Base-by-base conservation (phyloP, 345 rosid genomes). In the Turritis glabra region DNA sequence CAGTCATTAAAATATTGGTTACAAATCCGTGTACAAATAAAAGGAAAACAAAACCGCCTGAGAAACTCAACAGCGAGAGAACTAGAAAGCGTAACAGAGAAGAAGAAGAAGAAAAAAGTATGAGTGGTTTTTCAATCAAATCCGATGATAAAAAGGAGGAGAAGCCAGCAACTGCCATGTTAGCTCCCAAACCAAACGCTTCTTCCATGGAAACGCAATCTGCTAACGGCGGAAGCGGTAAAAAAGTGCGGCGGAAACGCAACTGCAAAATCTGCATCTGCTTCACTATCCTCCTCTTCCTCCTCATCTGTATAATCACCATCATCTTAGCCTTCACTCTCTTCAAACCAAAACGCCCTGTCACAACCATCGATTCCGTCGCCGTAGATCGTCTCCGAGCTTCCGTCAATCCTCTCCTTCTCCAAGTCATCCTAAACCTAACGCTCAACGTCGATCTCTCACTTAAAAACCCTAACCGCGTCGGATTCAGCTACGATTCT, bases 401-500 rank as follows among this genome's bases (percentile, higher is more conserved):
- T 41, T 67, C 84, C 38, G 3, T 89, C 2, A 84, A 83, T 81
- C 0, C 19, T 0, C 26, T 71, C 14, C 61, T 67, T 1, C 3
- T 85, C 21, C 63, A 37, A 14, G 84, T 79, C 27, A 0, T 68
- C 37, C 50, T 95, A 5, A 95, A 92, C 80, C 19, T 86, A 18
- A 84, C 83, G 8, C 76, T 95, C 9, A 81, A 68, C 81, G 77
- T 83, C 13, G 84, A 78, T 58, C 5, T 90, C 76, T 62, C 92
- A 40, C 26, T 95, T 37, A 80, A 70, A 17, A 95, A 95, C 79
- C 92, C 90, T 0, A 95, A 92, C 78, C 85, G 83, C 67, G 91
- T 88, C 26, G 86, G 92, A 0, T 71, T 90, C 74, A 84, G 82
- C 77, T 89, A 84, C 80, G 60, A 13, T 17, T 52, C 84, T 43